A percentile compares a stretch with the other conserved stretches of the same genome.
phyloP scores from a whole-genome alignment of 108 stramenopile genomes.

The Cyclostephanos invisitatus region DNA sequence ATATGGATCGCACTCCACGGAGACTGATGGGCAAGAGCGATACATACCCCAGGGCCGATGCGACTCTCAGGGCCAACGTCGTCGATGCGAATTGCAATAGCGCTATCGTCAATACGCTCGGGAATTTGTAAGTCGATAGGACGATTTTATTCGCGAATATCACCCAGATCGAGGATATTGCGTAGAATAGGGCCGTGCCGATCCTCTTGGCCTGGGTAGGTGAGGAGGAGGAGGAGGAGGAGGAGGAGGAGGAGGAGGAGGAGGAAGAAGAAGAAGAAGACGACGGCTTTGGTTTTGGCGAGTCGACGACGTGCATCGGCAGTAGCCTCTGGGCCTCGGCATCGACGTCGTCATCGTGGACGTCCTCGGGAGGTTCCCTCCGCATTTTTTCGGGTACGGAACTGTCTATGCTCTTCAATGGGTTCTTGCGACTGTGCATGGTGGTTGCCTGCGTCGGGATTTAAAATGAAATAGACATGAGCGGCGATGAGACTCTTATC shows the following conservation, averaged over 20 bases:
- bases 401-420: neutral
- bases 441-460: neutral
- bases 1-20: constrained; percentile 38
- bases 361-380: neutral
- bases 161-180: constrained; percentile 41
- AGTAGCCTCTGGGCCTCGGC: neutral
- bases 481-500: no score
- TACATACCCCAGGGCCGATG: constrained; percentile 34
- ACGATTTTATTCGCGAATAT: constrained; percentile 57
- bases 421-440: neutral
- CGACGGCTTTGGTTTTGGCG: neutral
- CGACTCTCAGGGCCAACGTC: constrained; percentile 35
- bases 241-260: no score
- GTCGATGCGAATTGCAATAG: constrained; percentile 52
- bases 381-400: neutral
- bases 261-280: neutral
- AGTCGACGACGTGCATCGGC: neutral
- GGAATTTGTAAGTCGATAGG: constrained; percentile 44
- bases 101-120: constrained; percentile 47
- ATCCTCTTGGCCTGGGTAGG: constrained; percentile 40
- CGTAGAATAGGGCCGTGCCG: constrained; percentile 52
- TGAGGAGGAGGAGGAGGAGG: no score
- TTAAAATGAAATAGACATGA: no score
- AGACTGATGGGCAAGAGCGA: constrained; percentile 32
- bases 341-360: neutral